phyloP scores from a whole-genome alignment of 2,329 filamentous ascomycete genomes.

The Periconia digitata region DNA sequence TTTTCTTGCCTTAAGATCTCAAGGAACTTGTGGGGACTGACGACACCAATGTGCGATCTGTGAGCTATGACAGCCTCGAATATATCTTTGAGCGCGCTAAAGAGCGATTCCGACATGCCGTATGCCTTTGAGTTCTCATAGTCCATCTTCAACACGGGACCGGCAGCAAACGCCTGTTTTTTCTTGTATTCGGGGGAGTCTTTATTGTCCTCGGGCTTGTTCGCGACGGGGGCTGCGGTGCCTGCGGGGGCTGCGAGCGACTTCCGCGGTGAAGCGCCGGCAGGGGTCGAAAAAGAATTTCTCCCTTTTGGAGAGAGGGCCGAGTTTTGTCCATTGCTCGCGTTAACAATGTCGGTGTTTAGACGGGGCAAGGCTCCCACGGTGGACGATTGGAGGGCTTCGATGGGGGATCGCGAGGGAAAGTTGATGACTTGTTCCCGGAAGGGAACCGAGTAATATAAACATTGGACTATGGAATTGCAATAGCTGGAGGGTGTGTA shows the following conservation, averaged over 20 bases:
- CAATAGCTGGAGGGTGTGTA: slow-evolving; percentile 69
- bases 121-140: slow-evolving; percentile 79
- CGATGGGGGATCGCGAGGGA: slow-evolving; percentile 69
- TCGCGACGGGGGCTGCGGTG: slow-evolving; percentile 57
- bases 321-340: slow-evolving; percentile 39
- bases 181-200: slow-evolving; percentile 98
- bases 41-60: slow-evolving; percentile 78
- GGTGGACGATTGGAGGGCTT: slow-evolving; percentile 64
- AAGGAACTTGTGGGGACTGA: slow-evolving; percentile 89
- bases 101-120: slow-evolving; percentile 92
- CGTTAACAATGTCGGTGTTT: slow-evolving; percentile 40
- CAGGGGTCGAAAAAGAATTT: slow-evolving; percentile 37
- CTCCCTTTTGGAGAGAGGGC: slow-evolving; percentile 60
- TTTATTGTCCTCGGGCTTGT: slow-evolving; percentile 85
- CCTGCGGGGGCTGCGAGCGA: slow-evolving; percentile 50
- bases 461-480: slow-evolving; percentile 96
- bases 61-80: slow-evolving; percentile 87
- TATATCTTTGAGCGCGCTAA: slow-evolving; percentile 93
- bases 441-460: slow-evolving; percentile 94
- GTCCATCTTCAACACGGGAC: slow-evolving; percentile 82
- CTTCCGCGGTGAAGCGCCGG: slow-evolving; percentile 36
- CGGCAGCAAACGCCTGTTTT: slow-evolving; percentile 85
- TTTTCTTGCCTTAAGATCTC: slow-evolving; percentile 93
- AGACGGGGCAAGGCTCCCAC: slow-evolving; percentile 37
- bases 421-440: slow-evolving; percentile 93